These are phyloP conservation scores for Auriscalpium orientale DNA, from an alignment of 768 basidiomycete genomes.

Conservation along the genomic window DNA sequence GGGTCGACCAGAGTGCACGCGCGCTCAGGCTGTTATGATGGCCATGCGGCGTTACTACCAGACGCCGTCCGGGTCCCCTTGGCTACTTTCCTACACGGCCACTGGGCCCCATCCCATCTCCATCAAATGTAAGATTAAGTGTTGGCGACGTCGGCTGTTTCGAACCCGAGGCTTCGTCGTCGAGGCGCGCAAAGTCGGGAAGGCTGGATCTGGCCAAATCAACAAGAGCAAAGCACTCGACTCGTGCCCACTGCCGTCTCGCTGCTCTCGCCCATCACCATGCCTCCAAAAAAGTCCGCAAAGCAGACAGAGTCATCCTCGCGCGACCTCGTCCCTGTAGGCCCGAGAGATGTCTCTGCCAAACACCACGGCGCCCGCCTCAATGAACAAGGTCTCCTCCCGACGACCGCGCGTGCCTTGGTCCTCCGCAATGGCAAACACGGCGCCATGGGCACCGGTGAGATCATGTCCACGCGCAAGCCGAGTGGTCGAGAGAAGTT, in stretches of 20 bases:
- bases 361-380: constrained; percentile 30
- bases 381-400: constrained; percentile 43
- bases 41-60: no score
- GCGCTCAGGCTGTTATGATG: no score
- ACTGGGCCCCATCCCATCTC: no score
- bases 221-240: neutral
- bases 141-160: no score
- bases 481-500: constrained; percentile 75
- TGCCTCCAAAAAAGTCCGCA: constrained; percentile 18
- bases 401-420: constrained; percentile 66
- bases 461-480: constrained; percentile 48
- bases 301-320: constrained; percentile 14
- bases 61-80: no score
- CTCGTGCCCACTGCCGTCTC: neutral
- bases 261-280: neutral
- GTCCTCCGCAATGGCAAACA: constrained; percentile 69
- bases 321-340: constrained; percentile 44
- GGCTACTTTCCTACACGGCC: no score
- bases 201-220: neutral
- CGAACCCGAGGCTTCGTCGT: no score
- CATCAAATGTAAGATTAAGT: no score
- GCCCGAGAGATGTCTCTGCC: constrained; percentile 43
- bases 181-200: no score
- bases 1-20: no score
- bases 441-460: constrained; percentile 65